Evolutionary conservation across 441 rosid species (phyloP).

Genomic region (Bocquillonia castaneifolia): DNA sequence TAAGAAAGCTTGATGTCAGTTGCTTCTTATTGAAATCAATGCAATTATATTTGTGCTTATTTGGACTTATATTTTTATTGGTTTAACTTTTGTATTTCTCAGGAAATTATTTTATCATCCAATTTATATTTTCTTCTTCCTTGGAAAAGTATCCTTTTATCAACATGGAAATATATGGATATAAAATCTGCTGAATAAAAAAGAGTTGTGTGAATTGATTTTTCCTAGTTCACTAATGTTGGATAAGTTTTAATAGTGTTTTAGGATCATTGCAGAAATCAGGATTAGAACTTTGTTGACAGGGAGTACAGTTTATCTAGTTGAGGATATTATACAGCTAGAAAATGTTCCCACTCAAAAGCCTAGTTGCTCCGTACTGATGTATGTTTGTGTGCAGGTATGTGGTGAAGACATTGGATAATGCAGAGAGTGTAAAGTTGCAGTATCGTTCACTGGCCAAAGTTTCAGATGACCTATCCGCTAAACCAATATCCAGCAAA

Average conservation of each 20-base stretch:
- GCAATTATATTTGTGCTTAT: background rate
- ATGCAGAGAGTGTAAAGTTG: constrained; percentile 89
- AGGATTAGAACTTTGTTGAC: background rate
- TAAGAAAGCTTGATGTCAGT: background rate
- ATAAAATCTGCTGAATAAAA: background rate
- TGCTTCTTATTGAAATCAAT: background rate
- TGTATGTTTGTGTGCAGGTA: constrained; percentile 49
- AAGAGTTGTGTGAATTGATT: background rate
- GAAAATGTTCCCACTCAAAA: constrained; percentile 4
- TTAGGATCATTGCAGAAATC: background rate
- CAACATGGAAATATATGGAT: background rate
- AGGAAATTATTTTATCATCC: background rate
- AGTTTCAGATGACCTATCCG: constrained; percentile 41
- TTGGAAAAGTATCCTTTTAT: background rate
- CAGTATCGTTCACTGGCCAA: constrained; percentile 88
- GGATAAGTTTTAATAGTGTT: background rate
- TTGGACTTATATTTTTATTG: background rate
- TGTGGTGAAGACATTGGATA: constrained; percentile 87
- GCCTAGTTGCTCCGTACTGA: constrained; percentile 7
- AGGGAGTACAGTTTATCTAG: background rate
- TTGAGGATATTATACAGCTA: background rate
- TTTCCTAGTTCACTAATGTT: background rate
- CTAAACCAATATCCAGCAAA: constrained; percentile 45
- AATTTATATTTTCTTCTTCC: background rate
- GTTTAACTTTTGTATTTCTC: background rate